A percentile compares a stretch with the other conserved stretches of the same genome.
phyloP scores from a whole-genome alignment of 1,139 yeast species.

The Candida buenavistaensis region DNA sequence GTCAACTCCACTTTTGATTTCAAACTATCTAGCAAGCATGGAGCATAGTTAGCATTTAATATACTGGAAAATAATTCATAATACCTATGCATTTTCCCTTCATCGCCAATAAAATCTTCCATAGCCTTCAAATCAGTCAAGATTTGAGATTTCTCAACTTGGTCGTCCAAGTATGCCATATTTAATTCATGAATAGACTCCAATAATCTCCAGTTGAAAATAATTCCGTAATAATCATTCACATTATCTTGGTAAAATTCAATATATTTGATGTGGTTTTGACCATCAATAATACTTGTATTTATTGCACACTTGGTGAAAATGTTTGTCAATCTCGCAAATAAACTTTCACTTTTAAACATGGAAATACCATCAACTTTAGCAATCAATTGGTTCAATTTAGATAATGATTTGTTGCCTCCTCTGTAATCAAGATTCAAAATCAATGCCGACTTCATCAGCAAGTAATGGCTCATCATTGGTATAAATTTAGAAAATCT shows the following conservation, averaged over 20 bases:
- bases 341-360: conserved; percentile 29
- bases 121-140: conserved; percentile 24
- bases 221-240: conserved; percentile 25
- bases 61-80: conserved; percentile 32
- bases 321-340: conserved; percentile 31
- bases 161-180: conserved; percentile 26
- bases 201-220: conserved; percentile 40
- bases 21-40: conserved; percentile 22
- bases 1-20: conserved; percentile 19
- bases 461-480: conserved; percentile 26
- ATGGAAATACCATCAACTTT: conserved; percentile 35
- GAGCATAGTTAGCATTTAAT: conserved; percentile 24
- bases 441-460: conserved; percentile 28
- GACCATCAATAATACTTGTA: conserved; percentile 25
- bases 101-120: conserved; percentile 18
- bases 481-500: conserved; percentile 22
- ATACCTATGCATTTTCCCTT: conserved; percentile 18
- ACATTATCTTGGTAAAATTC: conserved; percentile 26
- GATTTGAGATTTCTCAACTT: conserved; percentile 18
- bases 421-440: conserved; percentile 35
- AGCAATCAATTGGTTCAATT: conserved; percentile 28
- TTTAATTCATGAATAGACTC: conserved; percentile 37
- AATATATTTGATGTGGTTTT: conserved; percentile 31
- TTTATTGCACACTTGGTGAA: conserved; percentile 23
- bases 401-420: conserved; percentile 21